Base-by-base conservation (phyloP, 495 filamentous ascomycete genomes). In the Letharia lupina region DNA sequence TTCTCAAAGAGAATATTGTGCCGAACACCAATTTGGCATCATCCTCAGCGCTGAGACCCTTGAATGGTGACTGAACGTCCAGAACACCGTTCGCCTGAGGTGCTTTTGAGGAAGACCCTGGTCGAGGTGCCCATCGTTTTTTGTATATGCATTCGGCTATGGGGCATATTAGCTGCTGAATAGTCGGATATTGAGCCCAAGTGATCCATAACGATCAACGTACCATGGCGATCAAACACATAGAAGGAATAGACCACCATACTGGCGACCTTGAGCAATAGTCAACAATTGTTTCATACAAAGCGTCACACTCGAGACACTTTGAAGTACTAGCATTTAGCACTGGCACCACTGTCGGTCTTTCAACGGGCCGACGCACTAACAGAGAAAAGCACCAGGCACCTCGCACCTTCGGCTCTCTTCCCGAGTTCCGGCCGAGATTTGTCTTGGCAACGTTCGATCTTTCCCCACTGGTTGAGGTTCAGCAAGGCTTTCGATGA, bases 191-290 rank as follows among this genome's bases (percentile, higher is more conserved):
- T 15, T 56, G 33, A 35, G 33, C 8, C 10, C 28, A 16, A 23
- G 7, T 13, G 2, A 64, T 3, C 37, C 11, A 16, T 9, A 7
- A 41, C 28, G 60, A 20, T 37, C 47, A 47, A 69, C 82, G 72
- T 83, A 98, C 94, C 96, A 76, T 98, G 94, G 69, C 94, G 88
- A 77, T 98, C 94, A 71, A 98, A 98, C 73, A 98, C 96, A 81
- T 96, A 98, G 79, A 98, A 96, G 48, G 91, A 92, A 77, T 96
- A 97, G 73, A 98, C 89, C 64, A 89, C 85, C 94, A 98, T 97
- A 67, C 75, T 78, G 62, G 9, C 18, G 41, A 47, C 11, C 18
- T 56, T 56, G 52, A 56, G 11, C 11, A 16, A 35, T 56, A 18
- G 35, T 54, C 23, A 63, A 31, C 68, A 57, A 42, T 35, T 18